Conservation (phyloP, 2,329 filamentous ascomycete species). For the Sporothrix mexicana region DNA sequence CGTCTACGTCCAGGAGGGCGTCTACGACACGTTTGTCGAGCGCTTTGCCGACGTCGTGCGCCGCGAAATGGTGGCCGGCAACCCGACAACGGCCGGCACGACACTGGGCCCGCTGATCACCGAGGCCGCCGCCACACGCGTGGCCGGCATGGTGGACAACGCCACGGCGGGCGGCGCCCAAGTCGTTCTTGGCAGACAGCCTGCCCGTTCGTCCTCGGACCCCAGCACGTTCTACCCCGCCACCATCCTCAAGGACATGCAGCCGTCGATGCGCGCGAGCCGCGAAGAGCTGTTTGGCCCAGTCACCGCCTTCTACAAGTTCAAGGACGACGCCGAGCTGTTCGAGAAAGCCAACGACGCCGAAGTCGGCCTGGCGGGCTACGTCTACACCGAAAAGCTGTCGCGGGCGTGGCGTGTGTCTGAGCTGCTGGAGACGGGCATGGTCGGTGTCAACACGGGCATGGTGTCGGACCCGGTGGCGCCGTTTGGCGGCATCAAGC, state of each 20-base stretch:
- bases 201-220: constrained; percentile 57
- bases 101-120: constrained; percentile 48
- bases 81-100: constrained; percentile 41
- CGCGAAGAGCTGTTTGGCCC: constrained; percentile 40
- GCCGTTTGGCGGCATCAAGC: constrained; percentile 42
- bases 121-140: constrained; percentile 45
- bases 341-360: constrained; percentile 45
- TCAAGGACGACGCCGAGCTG: constrained; percentile 46
- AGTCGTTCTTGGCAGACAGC: constrained; percentile 54
- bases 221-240: constrained; percentile 70
- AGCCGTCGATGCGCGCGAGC: constrained; percentile 38
- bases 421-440: constrained; percentile 64
- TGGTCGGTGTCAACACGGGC: constrained; percentile 60
- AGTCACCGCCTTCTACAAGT: constrained; percentile 35
- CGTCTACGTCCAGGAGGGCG: constrained; percentile 65
- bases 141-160: constrained; percentile 40
- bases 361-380: constrained; percentile 42
- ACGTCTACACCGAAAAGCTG: constrained; percentile 41
- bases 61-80: constrained; percentile 36
- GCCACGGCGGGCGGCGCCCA: constrained; percentile 39
- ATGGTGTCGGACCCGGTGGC: constrained; percentile 46
- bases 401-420: constrained; percentile 49
- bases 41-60: constrained; percentile 46
- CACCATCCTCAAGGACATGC: constrained; percentile 66
- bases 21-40: constrained; percentile 63